Evolutionary conservation across 768 basidiomycete species (phyloP).

Genomic region (Boletus rufocinnamomeus): DNA sequence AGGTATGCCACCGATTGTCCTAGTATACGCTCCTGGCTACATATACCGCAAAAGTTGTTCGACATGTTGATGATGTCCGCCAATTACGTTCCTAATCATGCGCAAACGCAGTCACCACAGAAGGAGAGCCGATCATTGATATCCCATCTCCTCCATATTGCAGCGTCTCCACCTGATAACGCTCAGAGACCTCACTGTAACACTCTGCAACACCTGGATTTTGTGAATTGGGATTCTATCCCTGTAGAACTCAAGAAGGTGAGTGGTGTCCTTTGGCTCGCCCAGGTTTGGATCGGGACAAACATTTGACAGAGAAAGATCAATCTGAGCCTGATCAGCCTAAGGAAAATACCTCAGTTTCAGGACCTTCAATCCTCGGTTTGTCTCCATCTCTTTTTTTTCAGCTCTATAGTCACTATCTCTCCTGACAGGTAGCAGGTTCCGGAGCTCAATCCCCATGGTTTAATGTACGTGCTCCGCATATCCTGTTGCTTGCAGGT

Average conservation of each 20-base stretch:
- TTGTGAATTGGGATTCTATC: conserved; percentile 59
- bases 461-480: conserved; percentile 52
- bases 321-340: conserved; percentile 51
- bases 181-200: conserved; percentile 60
- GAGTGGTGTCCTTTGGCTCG: background rate
- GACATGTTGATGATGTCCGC: conserved; percentile 35
- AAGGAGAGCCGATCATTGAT: conserved; percentile 33
- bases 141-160: conserved; percentile 62
- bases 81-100: conserved; percentile 15
- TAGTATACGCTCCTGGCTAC: background rate
- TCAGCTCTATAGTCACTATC: background rate
- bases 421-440: conserved; percentile 36
- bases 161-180: conserved; percentile 56
- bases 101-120: conserved; percentile 25
- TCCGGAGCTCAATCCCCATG: conserved; percentile 48
- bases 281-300: background rate
- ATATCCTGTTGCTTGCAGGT: conserved; percentile 50
- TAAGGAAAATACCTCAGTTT: conserved; percentile 49
- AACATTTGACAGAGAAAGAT: conserved; percentile 53
- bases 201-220: conserved; percentile 45
- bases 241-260: conserved; percentile 66
- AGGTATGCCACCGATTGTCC: conserved; percentile 46
- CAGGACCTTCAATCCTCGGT: conserved; percentile 54
- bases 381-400: conserved; percentile 21
- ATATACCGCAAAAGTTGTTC: conserved; percentile 43